Base-by-base conservation (phyloP, 179 eudicot species). In the Pouteria campechiana region DNA sequence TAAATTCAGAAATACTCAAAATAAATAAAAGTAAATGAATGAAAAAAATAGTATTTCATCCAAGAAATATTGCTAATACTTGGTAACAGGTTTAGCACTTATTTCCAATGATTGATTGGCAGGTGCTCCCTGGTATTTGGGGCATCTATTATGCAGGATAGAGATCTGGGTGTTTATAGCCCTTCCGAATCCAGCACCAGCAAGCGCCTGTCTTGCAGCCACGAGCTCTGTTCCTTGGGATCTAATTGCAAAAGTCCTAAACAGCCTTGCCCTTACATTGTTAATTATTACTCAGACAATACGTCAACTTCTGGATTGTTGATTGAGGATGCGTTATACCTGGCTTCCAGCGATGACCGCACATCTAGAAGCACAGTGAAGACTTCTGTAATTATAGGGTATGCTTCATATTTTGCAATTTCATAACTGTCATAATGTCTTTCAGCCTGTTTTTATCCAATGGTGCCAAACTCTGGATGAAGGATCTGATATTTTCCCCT, bases 131-230 rank as follows among this genome's bases (percentile, higher is more conserved):
- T 81, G 66, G 75, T 86, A 58, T 81, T 53, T 75, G 95, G 95
- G 83, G 98, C 98, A 81, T 82, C 78, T 78, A 81, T 90, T 86
- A 59, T 90, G 98, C 98, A 90, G 98, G 98, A 72, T 74, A 76
- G 60, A 80, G 84, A 86, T 68, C 75, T 85, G 25, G 79, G 60
- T 37, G 74, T 81, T 65, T 90, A 81, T 54, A 67, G 40, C 59
- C 94, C 90, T 33, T 70, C 75, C 51, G 50, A 48, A 30, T 90
- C 98, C 44, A 79, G 60, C 71, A 76, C 90, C 35, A 79, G 94
- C 63, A 90, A 64, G 74, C 60, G 49, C 55, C 61, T 90, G 16
- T 35, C 58, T 24, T 90, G 98, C 59, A 73, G 80, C 44, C 87
- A 86, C 57, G 72, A 55, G 60, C 44, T 90, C 44, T 90, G 98